Percentiles rank a stretch among this genome's conserved stretches.
Evolutionary conservation across 2,329 filamentous ascomycete species (phyloP).

Genomic region (Alternaria longipes): DNA sequence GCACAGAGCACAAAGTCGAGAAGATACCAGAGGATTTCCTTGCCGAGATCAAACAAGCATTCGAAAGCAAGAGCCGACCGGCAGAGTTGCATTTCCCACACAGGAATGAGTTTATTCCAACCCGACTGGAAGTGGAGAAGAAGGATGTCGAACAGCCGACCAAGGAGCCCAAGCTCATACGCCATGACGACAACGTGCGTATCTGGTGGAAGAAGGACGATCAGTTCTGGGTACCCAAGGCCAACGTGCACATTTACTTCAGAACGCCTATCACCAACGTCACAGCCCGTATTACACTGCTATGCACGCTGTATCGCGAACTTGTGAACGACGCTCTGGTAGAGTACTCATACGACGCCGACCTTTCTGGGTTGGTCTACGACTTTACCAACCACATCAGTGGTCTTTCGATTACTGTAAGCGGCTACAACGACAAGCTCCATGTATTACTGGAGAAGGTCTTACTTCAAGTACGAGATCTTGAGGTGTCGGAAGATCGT

Average conservation of each 20-base stretch:
- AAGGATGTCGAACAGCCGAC: constrained; percentile 82
- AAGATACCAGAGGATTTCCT: constrained; percentile 81
- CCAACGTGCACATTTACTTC: constrained; percentile 82
- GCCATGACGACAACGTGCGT: constrained; percentile 80
- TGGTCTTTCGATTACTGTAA: constrained; percentile 80
- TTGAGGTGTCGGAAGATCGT: constrained; percentile 84
- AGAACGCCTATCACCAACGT: constrained; percentile 81
- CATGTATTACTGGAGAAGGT: constrained; percentile 90
- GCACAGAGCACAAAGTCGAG: constrained; percentile 88
- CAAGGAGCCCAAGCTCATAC: constrained; percentile 79
- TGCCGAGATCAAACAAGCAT: constrained; percentile 72
- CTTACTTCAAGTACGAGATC: constrained; percentile 80
- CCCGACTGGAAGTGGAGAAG: constrained; percentile 91
- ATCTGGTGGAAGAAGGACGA: constrained; percentile 99
- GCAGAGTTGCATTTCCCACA: constrained; percentile 84
- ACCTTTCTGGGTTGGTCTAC: constrained; percentile 89
- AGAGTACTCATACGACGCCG: constrained; percentile 95
- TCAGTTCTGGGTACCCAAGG: constrained; percentile 97
- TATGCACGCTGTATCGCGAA: constrained; percentile 81
- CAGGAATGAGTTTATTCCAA: constrained; percentile 95
- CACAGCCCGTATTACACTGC: constrained; percentile 79
- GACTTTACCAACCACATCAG: constrained; percentile 75
- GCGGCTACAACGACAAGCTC: constrained; percentile 97
- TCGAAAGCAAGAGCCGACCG: constrained; percentile 68
- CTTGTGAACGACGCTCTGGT: constrained; percentile 87